These are phyloP conservation scores for Vitis cinerea DNA, from an alignment of 164 flowering plant species.

Conservation along the genomic window DNA sequence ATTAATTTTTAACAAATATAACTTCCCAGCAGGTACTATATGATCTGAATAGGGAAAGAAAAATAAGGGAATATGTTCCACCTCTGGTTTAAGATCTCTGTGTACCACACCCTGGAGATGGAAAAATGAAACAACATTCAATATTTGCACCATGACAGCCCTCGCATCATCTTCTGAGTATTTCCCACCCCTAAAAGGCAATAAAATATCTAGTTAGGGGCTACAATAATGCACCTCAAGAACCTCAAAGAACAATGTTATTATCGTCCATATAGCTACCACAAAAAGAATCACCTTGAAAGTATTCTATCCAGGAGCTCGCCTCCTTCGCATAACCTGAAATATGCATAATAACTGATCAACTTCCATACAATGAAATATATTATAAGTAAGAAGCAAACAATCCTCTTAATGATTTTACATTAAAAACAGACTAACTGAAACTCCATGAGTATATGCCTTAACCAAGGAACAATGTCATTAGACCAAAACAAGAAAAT, in stretches of 20 bases:
- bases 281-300: slow-evolving; percentile 53
- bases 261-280: neutral
- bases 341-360: slow-evolving; percentile 12
- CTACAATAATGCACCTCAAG: neutral
- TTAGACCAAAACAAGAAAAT: neutral
- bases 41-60: neutral
- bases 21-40: neutral
- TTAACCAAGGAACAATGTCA: neutral
- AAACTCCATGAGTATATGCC: slow-evolving; percentile 1
- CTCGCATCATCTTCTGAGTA: slow-evolving; percentile 92
- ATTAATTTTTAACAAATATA: neutral
- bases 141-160: slow-evolving; percentile 77
- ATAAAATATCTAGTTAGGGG: slow-evolving; percentile 13
- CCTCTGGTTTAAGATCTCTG: slow-evolving; percentile 99
- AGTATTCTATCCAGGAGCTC: slow-evolving; percentile 97
- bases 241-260: neutral
- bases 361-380: slow-evolving; percentile 1
- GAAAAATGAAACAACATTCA: slow-evolving; percentile 79
- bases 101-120: slow-evolving; percentile 98
- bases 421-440: neutral
- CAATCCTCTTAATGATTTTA: neutral
- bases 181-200: slow-evolving; percentile 73
- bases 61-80: slow-evolving; percentile 16
- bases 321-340: slow-evolving; percentile 96
- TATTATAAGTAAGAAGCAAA: neutral